Base-by-base conservation (phyloP, 2,329 filamentous ascomycete genomes). In the Pseudogymnoascus sp. region DNA sequence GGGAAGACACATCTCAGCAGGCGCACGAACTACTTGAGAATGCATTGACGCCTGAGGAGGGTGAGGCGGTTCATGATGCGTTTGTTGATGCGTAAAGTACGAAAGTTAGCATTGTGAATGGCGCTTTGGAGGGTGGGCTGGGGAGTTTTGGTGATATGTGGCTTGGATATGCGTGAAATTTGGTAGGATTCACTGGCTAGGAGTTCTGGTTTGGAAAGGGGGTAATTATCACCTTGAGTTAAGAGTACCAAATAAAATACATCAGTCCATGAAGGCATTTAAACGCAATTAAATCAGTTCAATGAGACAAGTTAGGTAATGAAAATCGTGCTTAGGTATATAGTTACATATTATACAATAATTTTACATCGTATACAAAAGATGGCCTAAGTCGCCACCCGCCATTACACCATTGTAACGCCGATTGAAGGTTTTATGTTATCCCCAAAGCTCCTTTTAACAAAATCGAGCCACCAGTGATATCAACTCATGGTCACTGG, bases 1-100 rank as follows among this genome's bases (percentile, higher is more conserved):
- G 89, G 37, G 84, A 88, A 29, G 90, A 91, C 67, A 90, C 91
- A 0, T 84, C 88, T 1, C 90, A 93, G 67, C 86, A 88, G 75
- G 93, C 95, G 3, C 88, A 93, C 69, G 86, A 89, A 70, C 79
- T 99, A 66, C 75, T 97, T 40, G 91, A 96, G 72, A 80, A 91
- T 65, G 85, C 86, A 2, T 84, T 96, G 21, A 95, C 90, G 62
- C 88, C 91, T 0, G 90, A 96, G 68, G 88, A 90, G 72, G 87
- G 86, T 0, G 86, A 89, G 71, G 84, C 82, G 15, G 72, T 75
- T 19, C 65, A 72, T 56, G 65, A 65, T 21, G 72, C 72, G 3
- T 73, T 74, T 65, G 50, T 56, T 33, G 50, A 56, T 31, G 29
- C 50, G 35, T 56, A 56, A 10, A 33, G n/a, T 1, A 68, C 64